phyloP scores from a whole-genome alignment of 2,329 filamentous ascomycete genomes.

The Xylaria hypoxylon region DNA sequence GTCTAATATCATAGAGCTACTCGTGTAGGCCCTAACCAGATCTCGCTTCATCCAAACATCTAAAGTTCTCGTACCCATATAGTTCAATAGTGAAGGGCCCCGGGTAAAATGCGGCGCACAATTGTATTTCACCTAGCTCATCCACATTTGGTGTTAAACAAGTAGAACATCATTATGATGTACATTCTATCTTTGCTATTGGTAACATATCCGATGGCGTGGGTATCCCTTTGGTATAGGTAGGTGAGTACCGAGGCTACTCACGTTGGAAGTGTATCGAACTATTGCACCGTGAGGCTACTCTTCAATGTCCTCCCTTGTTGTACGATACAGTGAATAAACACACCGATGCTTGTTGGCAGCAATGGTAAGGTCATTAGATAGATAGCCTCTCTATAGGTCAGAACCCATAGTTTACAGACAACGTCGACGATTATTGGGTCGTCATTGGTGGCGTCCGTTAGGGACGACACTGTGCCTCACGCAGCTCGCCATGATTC shows the following conservation, averaged over 20 bases:
- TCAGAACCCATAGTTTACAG: neutral
- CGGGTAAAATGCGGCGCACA: neutral
- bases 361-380: neutral
- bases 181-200: neutral
- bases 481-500: neutral
- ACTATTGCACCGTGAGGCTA: neutral
- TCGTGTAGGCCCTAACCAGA: too few species aligned
- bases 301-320: neutral
- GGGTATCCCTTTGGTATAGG: neutral
- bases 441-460: neutral
- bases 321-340: neutral
- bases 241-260: neutral
- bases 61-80: neutral
- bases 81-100: neutral
- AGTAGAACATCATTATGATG: slow-evolving; percentile 25
- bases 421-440: neutral
- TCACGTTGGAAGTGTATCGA: neutral
- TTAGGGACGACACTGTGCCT: neutral
- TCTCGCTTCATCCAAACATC: neutral
- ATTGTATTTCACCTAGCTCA: neutral
- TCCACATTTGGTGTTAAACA: neutral
- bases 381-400: neutral
- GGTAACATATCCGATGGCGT: neutral
- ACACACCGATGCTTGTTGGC: neutral
- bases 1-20: too few species aligned